A percentile compares a stretch with the other conserved stretches of the same genome.
These are phyloP conservation scores for Pseudogymnoascus sp. DNA, from an alignment of 2,329 filamentous ascomycete genomes.

Conservation along the genomic window DNA sequence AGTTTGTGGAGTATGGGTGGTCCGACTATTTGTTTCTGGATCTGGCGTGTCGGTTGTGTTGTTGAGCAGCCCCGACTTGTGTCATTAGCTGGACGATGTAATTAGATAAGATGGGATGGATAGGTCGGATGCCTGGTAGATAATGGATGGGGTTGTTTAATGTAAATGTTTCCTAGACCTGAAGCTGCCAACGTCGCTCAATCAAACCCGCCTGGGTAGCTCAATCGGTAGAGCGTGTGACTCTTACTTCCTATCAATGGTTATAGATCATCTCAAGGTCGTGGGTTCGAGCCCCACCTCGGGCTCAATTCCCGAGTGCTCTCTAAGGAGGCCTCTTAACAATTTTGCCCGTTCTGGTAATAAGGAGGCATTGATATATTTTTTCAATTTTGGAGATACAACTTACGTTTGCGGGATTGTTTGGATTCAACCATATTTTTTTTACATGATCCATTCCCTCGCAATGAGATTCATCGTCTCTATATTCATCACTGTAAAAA, in stretches of 20 bases:
- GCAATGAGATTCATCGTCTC: too few species aligned
- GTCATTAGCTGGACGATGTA: neutral
- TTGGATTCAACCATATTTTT: too few species aligned
- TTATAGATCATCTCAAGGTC: conserved; percentile 7
- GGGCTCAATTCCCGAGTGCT: conserved; percentile 6
- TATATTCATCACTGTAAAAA: too few species aligned
- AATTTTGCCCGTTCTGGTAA: too few species aligned
- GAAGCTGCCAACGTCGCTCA: neutral
- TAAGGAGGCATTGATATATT: too few species aligned
- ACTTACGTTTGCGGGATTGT: too few species aligned
- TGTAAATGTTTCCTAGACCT: neutral
- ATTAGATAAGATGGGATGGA: neutral
- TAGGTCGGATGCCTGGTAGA: neutral
- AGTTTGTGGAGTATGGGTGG: neutral
- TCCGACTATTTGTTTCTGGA: conserved; percentile 3
- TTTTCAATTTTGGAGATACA: too few species aligned
- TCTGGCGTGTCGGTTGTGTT: neutral
- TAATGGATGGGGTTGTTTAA: neutral
- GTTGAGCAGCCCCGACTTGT: neutral
- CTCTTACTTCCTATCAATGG: conserved; percentile 38
- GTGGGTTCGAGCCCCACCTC: conserved; percentile 7
- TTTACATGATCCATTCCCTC: too few species aligned
- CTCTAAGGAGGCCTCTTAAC: neutral
- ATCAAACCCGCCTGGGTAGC: conserved; percentile 34
- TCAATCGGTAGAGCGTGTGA: conserved; percentile 68